Percentiles rank a stretch among this genome's conserved stretches.
phyloP scores from a whole-genome alignment of 2,329 filamentous ascomycete species.

The Pseudomassariella vexata region DNA sequence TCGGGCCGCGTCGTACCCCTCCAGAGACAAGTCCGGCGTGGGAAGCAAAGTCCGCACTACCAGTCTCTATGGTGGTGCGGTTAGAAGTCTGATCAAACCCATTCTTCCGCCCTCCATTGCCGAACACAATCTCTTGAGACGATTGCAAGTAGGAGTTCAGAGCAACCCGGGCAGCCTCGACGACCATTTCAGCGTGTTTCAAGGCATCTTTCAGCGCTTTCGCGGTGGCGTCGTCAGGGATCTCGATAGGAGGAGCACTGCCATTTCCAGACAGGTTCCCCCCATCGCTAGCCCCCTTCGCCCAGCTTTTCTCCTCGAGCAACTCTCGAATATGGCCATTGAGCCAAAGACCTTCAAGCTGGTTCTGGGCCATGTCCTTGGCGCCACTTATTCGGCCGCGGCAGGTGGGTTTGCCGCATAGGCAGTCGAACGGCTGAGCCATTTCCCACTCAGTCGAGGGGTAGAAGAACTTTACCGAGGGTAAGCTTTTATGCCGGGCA shows the following conservation, averaged over 20 bases:
- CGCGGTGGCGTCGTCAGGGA: constrained; percentile 35
- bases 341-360: constrained; percentile 55
- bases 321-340: constrained; percentile 56
- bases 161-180: constrained; percentile 38
- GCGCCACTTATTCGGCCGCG: constrained; percentile 59
- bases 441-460: constrained; percentile 71
- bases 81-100: too few species aligned
- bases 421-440: constrained; percentile 65
- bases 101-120: constrained; percentile 1
- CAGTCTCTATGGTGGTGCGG: neutral
- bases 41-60: too few species aligned
- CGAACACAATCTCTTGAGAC: too few species aligned
- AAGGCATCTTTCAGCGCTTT: constrained; percentile 37
- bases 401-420: constrained; percentile 53
- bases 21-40: constrained; percentile 10
- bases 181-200: constrained; percentile 39
- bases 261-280: constrained; percentile 13
- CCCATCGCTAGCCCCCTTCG: constrained; percentile 12
- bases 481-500: constrained; percentile 1
- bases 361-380: constrained; percentile 46
- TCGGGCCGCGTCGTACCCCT: constrained; percentile 34
- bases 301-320: constrained; percentile 36
- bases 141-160: constrained; percentile 30
- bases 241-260: too few species aligned
- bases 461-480: constrained; percentile 57